Conservation (phyloP, 768 basidiomycete genomes). For the Myochromella boudieri region DNA sequence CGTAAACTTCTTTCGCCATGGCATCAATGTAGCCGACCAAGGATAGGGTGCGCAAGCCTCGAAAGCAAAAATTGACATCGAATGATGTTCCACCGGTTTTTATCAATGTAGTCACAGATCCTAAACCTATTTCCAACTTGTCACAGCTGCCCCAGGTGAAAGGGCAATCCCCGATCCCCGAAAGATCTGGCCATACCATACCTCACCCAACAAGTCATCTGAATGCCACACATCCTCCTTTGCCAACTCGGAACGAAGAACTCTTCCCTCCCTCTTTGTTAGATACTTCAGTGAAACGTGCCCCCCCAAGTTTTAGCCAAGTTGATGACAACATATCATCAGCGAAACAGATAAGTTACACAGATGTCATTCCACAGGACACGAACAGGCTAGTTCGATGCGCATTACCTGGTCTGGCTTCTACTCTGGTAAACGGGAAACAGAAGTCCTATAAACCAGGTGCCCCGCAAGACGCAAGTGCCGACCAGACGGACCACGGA, state of each 20-base stretch:
- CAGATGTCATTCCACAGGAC: not conserved
- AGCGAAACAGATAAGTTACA: not conserved
- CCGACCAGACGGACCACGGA: not conserved
- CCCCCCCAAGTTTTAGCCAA: not conserved
- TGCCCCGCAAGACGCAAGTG: not conserved
- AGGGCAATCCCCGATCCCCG: too few species aligned
- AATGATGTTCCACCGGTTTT: not conserved
- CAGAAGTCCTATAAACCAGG: not conserved
- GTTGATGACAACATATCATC: not conserved
- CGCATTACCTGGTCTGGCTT: conserved; percentile 11
- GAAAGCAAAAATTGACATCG: conserved; percentile 38
- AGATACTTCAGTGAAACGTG: too few species aligned
- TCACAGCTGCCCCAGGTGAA: not conserved
- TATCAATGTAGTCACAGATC: not conserved
- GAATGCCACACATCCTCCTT: too few species aligned
- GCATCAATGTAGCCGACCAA: conserved; percentile 66
- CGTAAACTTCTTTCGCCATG: conserved; percentile 20
- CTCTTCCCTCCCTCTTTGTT: too few species aligned
- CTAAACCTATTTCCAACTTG: not conserved
- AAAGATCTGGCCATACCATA: too few species aligned
- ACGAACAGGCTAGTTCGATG: conserved; percentile 6
- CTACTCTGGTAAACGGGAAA: not conserved
- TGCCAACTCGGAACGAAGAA: too few species aligned
- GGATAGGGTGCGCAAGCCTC: conserved; percentile 68
- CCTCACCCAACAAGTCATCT: too few species aligned